These are phyloP conservation scores for Pleurotus salmoneostramineus DNA, from an alignment of 768 basidiomycete genomes.

Conservation along the genomic window DNA sequence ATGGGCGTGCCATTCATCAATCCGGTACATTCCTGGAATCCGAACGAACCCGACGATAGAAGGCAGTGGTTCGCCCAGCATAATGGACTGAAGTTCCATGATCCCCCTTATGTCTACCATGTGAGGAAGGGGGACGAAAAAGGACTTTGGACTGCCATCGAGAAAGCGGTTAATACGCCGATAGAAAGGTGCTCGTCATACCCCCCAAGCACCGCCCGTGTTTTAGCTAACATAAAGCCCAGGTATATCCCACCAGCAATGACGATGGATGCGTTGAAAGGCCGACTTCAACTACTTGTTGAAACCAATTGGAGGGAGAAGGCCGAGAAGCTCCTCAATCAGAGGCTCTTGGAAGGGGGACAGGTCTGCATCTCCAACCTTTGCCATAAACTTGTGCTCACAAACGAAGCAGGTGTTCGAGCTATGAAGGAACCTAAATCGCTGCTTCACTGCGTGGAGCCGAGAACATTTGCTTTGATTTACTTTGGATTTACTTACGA, in stretches of 20 bases:
- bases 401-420: too few relatives aligned
- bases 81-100: conserved; percentile 18
- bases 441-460: too few relatives aligned
- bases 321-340: conserved; percentile 16
- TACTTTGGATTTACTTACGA: too few relatives aligned
- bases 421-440: too few relatives aligned
- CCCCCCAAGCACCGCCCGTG: not conserved
- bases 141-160: conserved; percentile 23
- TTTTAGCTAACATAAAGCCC: not conserved
- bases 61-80: conserved; percentile 27
- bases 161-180: conserved; percentile 20
- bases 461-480: too few relatives aligned
- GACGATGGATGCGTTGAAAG: conserved; percentile 21
- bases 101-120: conserved; percentile 31
- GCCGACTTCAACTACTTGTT: conserved; percentile 20
- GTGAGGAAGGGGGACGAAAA: conserved; percentile 22
- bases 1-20: conserved; percentile 34
- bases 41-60: conserved; percentile 20
- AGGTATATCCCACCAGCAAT: conserved; percentile 27
- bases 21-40: conserved; percentile 26
- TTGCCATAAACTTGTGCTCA: too few relatives aligned
- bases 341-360: not conserved
- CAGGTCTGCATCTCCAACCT: not conserved
- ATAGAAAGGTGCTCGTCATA: conserved; percentile 21
- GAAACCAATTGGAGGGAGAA: conserved; percentile 24